These are phyloP conservation scores for Pythium guiyangense DNA, from an alignment of 352 stramenopile species.

Conservation along the genomic window DNA sequence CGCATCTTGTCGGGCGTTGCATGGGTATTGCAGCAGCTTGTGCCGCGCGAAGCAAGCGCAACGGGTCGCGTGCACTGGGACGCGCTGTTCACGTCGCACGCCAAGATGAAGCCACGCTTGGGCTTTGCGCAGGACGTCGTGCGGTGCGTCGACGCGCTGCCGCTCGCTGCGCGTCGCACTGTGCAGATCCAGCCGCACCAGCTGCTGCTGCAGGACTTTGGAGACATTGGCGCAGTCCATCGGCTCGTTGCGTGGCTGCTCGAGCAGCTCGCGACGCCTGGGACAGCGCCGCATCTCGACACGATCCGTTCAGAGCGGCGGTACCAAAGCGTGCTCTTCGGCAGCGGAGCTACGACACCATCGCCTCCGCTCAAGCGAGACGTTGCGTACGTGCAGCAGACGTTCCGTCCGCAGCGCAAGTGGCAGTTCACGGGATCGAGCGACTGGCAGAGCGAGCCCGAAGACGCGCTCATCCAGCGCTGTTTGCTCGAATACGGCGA, in stretches of 20 bases:
- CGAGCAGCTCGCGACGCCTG: slow-evolving; percentile 18
- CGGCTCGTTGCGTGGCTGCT: slow-evolving; percentile 55
- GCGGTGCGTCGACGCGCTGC: slow-evolving; percentile 35
- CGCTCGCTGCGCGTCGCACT: slow-evolving; percentile 18
- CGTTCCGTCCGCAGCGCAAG: slow-evolving; percentile 33
- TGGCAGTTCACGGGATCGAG: slow-evolving; percentile 30
- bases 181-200: slow-evolving; percentile 60
- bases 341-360: neutral
- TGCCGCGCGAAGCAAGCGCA: slow-evolving; percentile 36
- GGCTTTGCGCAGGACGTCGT: slow-evolving; percentile 59
- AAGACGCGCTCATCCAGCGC: slow-evolving; percentile 72
- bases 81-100: slow-evolving; percentile 52
- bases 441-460: slow-evolving; percentile 27
- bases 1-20: slow-evolving; percentile 50
- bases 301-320: slow-evolving; percentile 24
- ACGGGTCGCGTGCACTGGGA: slow-evolving; percentile 58
- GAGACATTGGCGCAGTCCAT: slow-evolving; percentile 54
- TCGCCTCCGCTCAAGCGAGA: slow-evolving; percentile 31
- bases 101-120: slow-evolving; percentile 66
- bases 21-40: slow-evolving; percentile 60
- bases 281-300: slow-evolving; percentile 26
- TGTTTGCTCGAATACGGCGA: slow-evolving; percentile 83
- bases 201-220: slow-evolving; percentile 74
- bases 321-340: slow-evolving; percentile 25
- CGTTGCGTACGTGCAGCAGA: slow-evolving; percentile 31